phyloP scores from a whole-genome alignment of 306 rosid genomes.

The Vigna unguiculata region DNA sequence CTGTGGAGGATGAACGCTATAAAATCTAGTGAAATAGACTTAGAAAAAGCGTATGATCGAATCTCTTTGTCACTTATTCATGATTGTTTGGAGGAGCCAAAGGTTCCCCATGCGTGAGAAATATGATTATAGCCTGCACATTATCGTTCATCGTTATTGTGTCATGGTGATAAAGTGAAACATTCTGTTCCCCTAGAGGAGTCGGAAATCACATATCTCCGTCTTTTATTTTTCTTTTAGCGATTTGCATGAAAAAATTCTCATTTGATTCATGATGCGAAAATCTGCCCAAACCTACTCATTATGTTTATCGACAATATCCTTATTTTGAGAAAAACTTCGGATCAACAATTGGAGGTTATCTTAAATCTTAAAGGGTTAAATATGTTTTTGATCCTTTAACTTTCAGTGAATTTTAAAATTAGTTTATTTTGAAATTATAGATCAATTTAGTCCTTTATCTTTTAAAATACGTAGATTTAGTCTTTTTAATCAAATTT shows the following conservation, averaged over 20 bases:
- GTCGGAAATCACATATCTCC: neutral
- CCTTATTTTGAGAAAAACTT: too few species aligned
- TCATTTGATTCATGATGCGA: neutral
- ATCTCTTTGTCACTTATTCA: neutral
- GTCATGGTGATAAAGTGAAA: neutral
- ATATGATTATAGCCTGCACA: neutral
- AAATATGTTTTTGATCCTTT: too few species aligned
- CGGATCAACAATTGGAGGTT: neutral
- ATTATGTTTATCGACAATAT: too few species aligned
- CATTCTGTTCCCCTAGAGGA: neutral
- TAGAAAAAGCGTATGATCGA: neutral
- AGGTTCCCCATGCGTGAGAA: neutral
- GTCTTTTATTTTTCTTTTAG: neutral
- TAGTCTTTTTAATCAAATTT: too few species aligned
- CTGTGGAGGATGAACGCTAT: neutral
- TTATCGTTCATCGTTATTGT: neutral
- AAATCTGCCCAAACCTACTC: neutral
- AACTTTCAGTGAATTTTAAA: too few species aligned
- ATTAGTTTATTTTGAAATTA: too few species aligned
- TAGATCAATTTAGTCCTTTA: too few species aligned
- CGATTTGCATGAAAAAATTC: neutral
- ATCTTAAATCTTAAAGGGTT: too few species aligned
- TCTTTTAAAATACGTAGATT: too few species aligned
- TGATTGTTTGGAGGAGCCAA: neutral
- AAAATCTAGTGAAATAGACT: neutral